A percentile compares a stretch with the other conserved stretches of the same genome.
Evolutionary conservation across 495 filamentous ascomycete species (phyloP).

Genomic region (Penicillium dipodomyicola): DNA sequence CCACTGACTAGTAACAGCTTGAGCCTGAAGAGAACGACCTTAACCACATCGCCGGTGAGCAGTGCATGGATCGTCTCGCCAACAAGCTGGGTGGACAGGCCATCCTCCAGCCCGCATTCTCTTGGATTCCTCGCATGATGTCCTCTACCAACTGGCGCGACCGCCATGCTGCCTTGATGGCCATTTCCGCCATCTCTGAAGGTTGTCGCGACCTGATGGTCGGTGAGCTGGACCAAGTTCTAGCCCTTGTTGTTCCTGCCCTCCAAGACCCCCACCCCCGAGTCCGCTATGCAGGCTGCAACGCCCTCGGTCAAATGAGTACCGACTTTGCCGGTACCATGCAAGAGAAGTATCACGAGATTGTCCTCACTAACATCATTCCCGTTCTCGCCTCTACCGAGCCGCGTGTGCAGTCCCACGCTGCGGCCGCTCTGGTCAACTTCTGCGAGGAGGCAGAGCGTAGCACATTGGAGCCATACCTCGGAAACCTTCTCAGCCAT

Average conservation of each 20-base stretch:
- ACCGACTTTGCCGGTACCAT: conserved; percentile 98
- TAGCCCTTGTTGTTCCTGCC: conserved; percentile 89
- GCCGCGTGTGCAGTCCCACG: conserved; percentile 93
- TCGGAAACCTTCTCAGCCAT: conserved; percentile 79
- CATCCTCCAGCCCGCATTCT: conserved; percentile 89
- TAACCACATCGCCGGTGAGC: conserved; percentile 97
- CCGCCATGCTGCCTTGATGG: conserved; percentile 96
- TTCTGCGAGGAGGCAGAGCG: conserved; percentile 99
- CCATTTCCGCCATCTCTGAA: conserved; percentile 97
- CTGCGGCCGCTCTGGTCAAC: conserved; percentile 95
- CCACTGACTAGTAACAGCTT: conserved; percentile 50
- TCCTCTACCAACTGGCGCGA: conserved; percentile 92
- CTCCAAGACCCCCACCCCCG: conserved; percentile 90
- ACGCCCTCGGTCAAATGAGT: conserved; percentile 99
- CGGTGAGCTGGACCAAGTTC: conserved; percentile 86
- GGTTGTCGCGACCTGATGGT: conserved; percentile 96
- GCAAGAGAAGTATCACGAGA: conserved; percentile 90
- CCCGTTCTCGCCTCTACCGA: conserved; percentile 88
- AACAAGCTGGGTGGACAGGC: conserved; percentile 92
- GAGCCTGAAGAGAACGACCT: conserved; percentile 94
- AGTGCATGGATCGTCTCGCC: conserved; percentile 96
- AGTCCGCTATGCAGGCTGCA: conserved; percentile 97
- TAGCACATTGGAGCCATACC: conserved; percentile 85
- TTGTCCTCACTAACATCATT: conserved; percentile 85
- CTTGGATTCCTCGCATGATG: conserved; percentile 98